These are phyloP conservation scores for Fremontodendron californicum DNA, from an alignment of 345 rosid genomes.

Conservation along the genomic window DNA sequence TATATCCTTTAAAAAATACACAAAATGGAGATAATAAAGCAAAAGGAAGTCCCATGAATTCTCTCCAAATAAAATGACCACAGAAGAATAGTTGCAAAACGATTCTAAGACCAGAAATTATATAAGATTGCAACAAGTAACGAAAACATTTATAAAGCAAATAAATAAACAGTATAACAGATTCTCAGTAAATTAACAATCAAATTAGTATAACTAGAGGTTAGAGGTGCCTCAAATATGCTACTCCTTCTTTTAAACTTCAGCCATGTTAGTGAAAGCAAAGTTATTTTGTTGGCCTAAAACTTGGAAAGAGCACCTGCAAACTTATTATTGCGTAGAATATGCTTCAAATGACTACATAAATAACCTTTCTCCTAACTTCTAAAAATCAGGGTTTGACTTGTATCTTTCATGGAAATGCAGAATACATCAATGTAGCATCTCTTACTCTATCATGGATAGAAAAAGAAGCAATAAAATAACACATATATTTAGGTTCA, in stretches of 20 bases:
- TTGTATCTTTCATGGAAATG: background rate
- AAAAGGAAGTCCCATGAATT: background rate
- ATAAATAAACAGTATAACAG: background rate
- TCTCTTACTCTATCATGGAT: background rate
- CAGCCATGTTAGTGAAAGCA: background rate
- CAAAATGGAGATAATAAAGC: background rate
- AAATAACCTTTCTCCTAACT: background rate
- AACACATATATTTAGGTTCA: background rate
- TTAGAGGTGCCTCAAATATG: background rate
- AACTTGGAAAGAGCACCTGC: background rate
- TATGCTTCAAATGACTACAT: background rate
- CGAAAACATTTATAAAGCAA: background rate
- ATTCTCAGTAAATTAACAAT: background rate
- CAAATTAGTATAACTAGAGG: background rate
- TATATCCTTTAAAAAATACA: background rate
- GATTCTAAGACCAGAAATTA: background rate
- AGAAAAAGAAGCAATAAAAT: background rate
- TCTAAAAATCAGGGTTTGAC: background rate
- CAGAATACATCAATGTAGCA: background rate
- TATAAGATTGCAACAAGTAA: background rate
- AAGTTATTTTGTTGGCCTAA: background rate
- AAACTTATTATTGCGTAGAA: background rate
- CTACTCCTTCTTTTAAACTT: background rate
- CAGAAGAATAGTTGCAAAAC: background rate
- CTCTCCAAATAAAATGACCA: background rate